Conservation (phyloP, 208 protist genomes). For the Wallacemonas sp. region DNA sequence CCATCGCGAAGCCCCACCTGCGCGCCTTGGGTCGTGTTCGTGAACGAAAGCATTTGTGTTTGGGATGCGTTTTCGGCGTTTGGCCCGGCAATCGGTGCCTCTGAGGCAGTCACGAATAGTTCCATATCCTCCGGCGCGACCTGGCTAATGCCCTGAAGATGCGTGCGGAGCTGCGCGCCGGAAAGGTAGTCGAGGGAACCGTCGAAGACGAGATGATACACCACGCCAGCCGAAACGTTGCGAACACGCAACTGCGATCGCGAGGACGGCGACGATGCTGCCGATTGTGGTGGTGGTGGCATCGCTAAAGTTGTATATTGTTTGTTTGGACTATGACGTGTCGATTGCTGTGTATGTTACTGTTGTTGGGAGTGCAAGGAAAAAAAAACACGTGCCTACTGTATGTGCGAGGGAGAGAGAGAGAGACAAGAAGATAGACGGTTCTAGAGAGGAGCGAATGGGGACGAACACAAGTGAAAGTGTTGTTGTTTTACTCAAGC, state of each 20-base stretch:
- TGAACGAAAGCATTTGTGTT: background rate
- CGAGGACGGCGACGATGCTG: background rate
- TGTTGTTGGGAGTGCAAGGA: too few species aligned
- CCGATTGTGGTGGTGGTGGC: background rate
- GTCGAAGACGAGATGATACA: conserved; percentile 72
- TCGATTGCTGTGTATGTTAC: too few species aligned
- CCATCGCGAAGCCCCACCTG: background rate
- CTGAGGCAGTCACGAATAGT: conserved; percentile 28
- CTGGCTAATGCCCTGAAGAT: conserved; percentile 51
- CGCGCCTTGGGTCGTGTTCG: background rate
- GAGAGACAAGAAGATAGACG: background rate
- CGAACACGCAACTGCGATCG: conserved; percentile 48
- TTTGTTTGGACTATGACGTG: too few species aligned
- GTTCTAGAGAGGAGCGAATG: background rate
- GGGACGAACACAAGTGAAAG: background rate
- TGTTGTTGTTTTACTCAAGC: background rate
- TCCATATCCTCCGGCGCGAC: conserved; percentile 34
- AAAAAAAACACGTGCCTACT: conserved; percentile 5
- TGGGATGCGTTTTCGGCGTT: too few species aligned
- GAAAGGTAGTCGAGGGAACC: conserved; percentile 48
- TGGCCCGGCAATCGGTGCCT: too few species aligned
- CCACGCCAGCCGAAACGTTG: conserved; percentile 37
- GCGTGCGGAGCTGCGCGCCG: conserved; percentile 35
- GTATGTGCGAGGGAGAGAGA: background rate
- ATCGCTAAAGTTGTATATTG: too few species aligned